phyloP scores from a whole-genome alignment of 768 basidiomycete species.

The Lactarius hengduanensis region DNA sequence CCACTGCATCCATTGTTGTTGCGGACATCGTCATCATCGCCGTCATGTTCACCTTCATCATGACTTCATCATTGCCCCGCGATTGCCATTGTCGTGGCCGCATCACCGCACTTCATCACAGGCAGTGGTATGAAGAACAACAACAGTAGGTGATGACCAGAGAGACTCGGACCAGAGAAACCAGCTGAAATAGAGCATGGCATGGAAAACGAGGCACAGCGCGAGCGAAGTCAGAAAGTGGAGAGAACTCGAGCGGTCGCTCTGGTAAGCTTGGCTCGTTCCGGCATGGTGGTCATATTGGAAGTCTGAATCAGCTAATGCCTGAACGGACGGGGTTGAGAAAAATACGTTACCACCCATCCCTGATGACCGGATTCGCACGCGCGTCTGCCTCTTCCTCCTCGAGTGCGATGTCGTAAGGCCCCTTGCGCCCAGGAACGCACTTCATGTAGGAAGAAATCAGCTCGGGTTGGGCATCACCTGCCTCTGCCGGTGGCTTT shows the following conservation, averaged over 20 bases:
- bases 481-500: conserved; percentile 77
- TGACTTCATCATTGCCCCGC: too few relatives aligned
- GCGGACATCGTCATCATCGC: too few relatives aligned
- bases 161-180: not conserved
- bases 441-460: conserved; percentile 46
- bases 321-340: not conserved
- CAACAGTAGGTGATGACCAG: conserved; percentile 16
- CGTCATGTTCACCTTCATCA: too few relatives aligned
- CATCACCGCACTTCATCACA: too few relatives aligned
- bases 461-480: conserved; percentile 61
- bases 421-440: conserved; percentile 63
- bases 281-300: conserved; percentile 60
- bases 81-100: too few relatives aligned
- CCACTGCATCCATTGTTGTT: too few relatives aligned
- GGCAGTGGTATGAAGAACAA: conserved; percentile 18
- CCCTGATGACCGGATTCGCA: conserved; percentile 64
- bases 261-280: conserved; percentile 45
- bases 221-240: conserved; percentile 50
- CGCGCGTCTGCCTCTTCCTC: conserved; percentile 54
- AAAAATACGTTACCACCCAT: conserved; percentile 43
- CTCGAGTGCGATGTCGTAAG: conserved; percentile 70
- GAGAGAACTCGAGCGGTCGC: conserved; percentile 54
- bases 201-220: not conserved
- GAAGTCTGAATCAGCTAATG: conserved; percentile 44
- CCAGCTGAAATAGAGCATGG: not conserved